Base-by-base conservation (phyloP, 23 red algal genomes). In the Gracilariopsis chorda region DNA sequence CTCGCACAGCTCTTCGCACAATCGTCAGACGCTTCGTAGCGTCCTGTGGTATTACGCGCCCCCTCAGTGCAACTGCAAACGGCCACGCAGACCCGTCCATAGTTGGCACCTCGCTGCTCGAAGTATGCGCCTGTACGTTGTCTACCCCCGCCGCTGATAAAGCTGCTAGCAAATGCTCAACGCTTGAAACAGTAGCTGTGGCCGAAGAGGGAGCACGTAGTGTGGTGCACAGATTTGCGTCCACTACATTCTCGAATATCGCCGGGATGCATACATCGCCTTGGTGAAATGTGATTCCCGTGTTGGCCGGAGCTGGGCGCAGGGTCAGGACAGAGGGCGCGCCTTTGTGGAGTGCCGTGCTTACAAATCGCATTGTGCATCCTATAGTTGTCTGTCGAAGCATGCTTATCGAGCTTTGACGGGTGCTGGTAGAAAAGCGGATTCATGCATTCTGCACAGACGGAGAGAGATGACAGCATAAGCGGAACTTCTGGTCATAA, bases 341-440 rank as follows among this genome's bases (percentile, higher is more conserved):
- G 17, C 78, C 78, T 46, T 49, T 65, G 27, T 83, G 78, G 44
- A 83, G 78, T 24, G 53, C 78, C n/a, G 52, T 83, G 36, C 78
- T 63, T 25, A 46, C 59, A 56, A 83, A 83, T 32, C 78, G 78
- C 59, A 83, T 63, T 19, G 78, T 37, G 29, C 59, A 42, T 34
- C 55, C 44, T 83, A 83, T 63, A 57, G 78, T 83, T n/a, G 78
- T 83, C 59, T 83, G 78, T 63, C 78, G 55, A 42, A 53, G 16
- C 39, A 61, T 46, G 25, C 7, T 56, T 27, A 19, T 3, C 33
- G 16, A 33, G 13, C 41, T 55, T 36, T 12, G 45, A 16, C 30
- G 12, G 6, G 28, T 3, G 53, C n/a, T 58, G 28, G 3, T 58
- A 6, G 63, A 39, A 40, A 42, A 42, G 3, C 6, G 1, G 63